Evolutionary conservation across 805 yeast species (phyloP).

Genomic region (Naumovozyma dairenensis): DNA sequence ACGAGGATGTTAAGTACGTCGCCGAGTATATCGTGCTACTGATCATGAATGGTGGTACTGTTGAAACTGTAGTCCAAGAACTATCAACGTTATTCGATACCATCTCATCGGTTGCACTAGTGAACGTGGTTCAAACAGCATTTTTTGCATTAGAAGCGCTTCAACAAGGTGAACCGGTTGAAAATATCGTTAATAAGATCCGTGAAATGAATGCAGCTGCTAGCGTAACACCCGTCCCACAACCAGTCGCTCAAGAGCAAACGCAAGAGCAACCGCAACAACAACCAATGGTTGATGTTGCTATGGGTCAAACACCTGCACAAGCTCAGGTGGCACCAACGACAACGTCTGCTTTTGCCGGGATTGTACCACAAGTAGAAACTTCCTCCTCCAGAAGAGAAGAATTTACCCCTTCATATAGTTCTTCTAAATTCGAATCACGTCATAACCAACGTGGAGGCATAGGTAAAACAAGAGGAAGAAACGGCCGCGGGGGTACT

Average conservation of each 20-base stretch:
- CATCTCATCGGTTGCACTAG: constrained; percentile 50
- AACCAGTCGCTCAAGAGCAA: constrained; percentile 5
- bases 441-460: constrained; percentile 17
- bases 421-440: no score
- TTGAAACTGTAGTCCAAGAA: constrained; percentile 51
- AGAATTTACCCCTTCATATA: no score
- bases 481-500: constrained; percentile 14
- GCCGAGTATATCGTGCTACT: constrained; percentile 68
- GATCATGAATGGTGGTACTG: constrained; percentile 56
- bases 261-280: constrained; percentile 8
- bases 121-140: constrained; percentile 45
- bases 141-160: constrained; percentile 45
- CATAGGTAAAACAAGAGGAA: constrained; percentile 9
- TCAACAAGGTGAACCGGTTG: constrained; percentile 27
- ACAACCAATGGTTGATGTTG: constrained; percentile 4
- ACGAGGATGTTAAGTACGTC: constrained; percentile 48
- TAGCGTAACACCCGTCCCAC: constrained; percentile 5
- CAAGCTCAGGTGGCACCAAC: constrained; percentile 5
- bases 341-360: constrained; percentile 23
- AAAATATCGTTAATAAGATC: constrained; percentile 24
- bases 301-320: constrained; percentile 3
- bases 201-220: constrained; percentile 14
- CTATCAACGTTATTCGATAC: constrained; percentile 52
- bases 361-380: no score
- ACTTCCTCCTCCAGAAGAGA: no score